Conservation (phyloP, 768 basidiomycete species). For the Suillus cothurnatus region DNA sequence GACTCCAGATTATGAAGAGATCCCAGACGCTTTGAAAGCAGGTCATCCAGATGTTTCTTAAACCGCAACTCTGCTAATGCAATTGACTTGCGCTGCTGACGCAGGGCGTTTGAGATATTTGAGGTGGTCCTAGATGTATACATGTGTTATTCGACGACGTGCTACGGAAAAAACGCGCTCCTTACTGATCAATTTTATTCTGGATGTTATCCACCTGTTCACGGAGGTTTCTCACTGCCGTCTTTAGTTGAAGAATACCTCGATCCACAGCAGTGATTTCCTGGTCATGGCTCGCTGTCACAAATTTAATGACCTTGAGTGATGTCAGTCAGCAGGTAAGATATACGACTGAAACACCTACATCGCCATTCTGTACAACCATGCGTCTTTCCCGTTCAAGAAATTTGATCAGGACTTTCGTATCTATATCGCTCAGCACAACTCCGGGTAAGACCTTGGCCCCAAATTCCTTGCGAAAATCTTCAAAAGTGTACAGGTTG, state of each 20-base stretch:
- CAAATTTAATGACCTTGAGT: constrained; percentile 79
- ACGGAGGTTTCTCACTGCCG: constrained; percentile 66
- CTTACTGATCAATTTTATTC: constrained; percentile 71
- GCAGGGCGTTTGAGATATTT: constrained; percentile 66
- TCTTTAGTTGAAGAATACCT: constrained; percentile 81
- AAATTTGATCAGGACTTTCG: constrained; percentile 71
- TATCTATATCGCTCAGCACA: constrained; percentile 62
- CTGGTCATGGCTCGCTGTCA: constrained; percentile 38
- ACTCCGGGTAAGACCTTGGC: constrained; percentile 40
- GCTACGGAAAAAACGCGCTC: constrained; percentile 8
- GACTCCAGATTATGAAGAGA: constrained; percentile 75
- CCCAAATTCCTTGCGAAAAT: constrained; percentile 64
- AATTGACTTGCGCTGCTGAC: constrained; percentile 67
- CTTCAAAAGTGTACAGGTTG: constrained; percentile 58
- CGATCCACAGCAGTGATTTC: constrained; percentile 77
- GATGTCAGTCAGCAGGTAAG: constrained; percentile 5
- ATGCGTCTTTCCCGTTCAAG: constrained; percentile 74
- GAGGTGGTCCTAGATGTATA: constrained; percentile 54
- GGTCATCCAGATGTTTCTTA: constrained; percentile 78
- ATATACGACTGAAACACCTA: constrained; percentile 35
- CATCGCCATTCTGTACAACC: constrained; percentile 68
- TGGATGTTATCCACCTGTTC: constrained; percentile 72
- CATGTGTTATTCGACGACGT: not conserved
- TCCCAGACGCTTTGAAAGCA: constrained; percentile 72
- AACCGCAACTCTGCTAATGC: constrained; percentile 80